Evolutionary conservation across 371 early-diverging fungal species (phyloP), one percentile per base, ranked within the genome.

Genomic region (Mortierella sp.): DNA sequence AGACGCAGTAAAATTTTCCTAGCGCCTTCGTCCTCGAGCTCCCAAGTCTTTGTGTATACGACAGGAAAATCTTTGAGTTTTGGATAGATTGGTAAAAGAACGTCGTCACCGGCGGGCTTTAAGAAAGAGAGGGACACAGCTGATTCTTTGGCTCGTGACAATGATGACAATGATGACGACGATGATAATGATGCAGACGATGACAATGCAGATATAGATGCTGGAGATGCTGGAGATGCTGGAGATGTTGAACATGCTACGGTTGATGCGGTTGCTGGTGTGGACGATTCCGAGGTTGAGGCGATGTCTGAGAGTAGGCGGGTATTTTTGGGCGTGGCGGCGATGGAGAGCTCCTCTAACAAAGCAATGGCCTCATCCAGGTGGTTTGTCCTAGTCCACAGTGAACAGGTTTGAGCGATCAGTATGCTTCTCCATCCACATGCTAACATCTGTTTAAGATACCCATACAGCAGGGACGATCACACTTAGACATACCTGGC

Each of bases 31-130:
- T 87, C 80, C 64, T 86, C 86, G 30, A 87, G 56, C 44, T 86
- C 84, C 62, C 87, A 81, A 27, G 84, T 83, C 64, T 86, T 86
- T 57, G 83, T 84, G 51, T 85, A 85, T 23, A 83, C 66, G 2
- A 84, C 68, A 26, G 76, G 73, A 48, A 89, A 71, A 17, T 87
- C 81, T 21, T 76, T 78, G 24, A 86, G 65, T n/a, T 46, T 51
- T 56, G 37, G 82, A 81, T 66, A 72, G 50, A 52, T 79, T n/a
- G 54, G 73, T 43, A 53, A 19, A 15, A 48, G 54, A 34, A 49
- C 31, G 32, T 52, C 65, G 58, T 60, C 71, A 50, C 52, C 71
- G 64, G 51, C 80, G 64, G 27, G 73, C 64, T 15, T 55, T 48
- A 53, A 81, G 62, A 65, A 86, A 50, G 53, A 63, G 19, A 7